Evolutionary conservation across 2,329 filamentous ascomycete species (phyloP).

Genomic region (Trichoderma brevicompactum): DNA sequence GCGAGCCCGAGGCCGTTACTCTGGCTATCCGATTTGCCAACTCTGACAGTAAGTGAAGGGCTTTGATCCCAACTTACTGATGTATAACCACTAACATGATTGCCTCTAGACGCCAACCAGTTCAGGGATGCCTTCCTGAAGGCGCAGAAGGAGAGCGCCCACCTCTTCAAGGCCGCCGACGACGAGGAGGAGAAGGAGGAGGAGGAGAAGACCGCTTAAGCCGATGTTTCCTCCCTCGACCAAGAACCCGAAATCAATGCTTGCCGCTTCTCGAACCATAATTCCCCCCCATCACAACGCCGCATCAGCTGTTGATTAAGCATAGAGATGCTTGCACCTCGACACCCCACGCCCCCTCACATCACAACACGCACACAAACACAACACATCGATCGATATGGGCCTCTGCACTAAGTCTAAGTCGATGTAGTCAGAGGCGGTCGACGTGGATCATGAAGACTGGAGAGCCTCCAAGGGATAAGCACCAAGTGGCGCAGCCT

Average conservation of each 20-base stretch:
- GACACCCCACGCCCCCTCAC: conserved; percentile 12
- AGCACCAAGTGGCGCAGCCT: conserved; percentile 29
- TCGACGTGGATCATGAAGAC: conserved; percentile 23
- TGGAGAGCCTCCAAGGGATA: conserved; percentile 20
- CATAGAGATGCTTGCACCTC: conserved; percentile 16
- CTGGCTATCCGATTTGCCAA: conserved; percentile 98
- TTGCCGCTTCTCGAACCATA: conserved; percentile 26
- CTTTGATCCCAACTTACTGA: neutral
- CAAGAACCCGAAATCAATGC: conserved; percentile 18
- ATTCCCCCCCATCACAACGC: conserved; percentile 5
- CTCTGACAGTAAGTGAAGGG: conserved; percentile 77
- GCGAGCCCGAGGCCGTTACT: conserved; percentile 93
- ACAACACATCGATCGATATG: conserved; percentile 16
- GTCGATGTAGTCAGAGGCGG: conserved; percentile 21
- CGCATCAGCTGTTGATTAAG: conserved; percentile 15
- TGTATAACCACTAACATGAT: conserved; percentile 11
- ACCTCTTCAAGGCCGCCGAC: conserved; percentile 66
- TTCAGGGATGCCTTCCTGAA: conserved; percentile 99
- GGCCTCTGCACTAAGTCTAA: conserved; percentile 2
- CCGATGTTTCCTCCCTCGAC: neutral
- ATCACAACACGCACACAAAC: conserved; percentile 9
- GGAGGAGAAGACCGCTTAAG: conserved; percentile 37
- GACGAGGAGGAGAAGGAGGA: conserved; percentile 35
- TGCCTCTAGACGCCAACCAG: conserved; percentile 78
- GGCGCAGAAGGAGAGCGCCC: conserved; percentile 95